Evolutionary conservation across 208 protist species (phyloP), one percentile per base, ranked within the genome.

Genomic region (Trypanosoma caninum): DNA sequence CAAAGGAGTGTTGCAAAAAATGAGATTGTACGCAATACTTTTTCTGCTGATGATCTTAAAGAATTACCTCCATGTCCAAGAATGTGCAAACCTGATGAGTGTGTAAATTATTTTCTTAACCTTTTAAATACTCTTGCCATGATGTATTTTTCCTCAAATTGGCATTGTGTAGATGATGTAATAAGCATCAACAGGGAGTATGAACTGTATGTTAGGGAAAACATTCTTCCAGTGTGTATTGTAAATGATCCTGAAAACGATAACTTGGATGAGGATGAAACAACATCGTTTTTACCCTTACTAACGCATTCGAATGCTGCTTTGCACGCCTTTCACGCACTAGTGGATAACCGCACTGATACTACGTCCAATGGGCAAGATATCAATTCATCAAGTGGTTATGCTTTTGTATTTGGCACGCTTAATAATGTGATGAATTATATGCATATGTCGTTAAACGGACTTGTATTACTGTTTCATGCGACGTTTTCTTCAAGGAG

Each of bases 101-200:
- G 72, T 18, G 82, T 91, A 14, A 75, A 90, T 41, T 80, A 94
- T 60, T 78, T 94, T 42, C 53, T 94, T 14, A 66, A 58, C 9
- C 82, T 94, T 38, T 55, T 94, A 2, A 87, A 91, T 46, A 88
- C 87, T 3, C 74, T 94, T 16, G 71, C 87, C n/a, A 75, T 75
- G 31, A 74, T 83, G 57, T 95, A 95, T 62, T 95, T 95, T 56
- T 92, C 82, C 27, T 95, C 78, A 69, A 95, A 95, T 70, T 95
- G 88, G 88, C 70, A 90, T 54, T 68, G 69, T 14, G 85, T 73
- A 13, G 80, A 90, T 33, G 83, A 91, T 51, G 74, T 95, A 14
- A 87, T 95, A 51, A 82, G 87, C 50, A 87, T 90, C 51, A 95
- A 95, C 62, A 83, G 78, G 59, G 82, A 95, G 57, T 91, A 85